Percentiles rank a stretch among this genome's conserved stretches.
Evolutionary conservation across 345 rosid species (phyloP).

Genomic region (Ricinus communis): DNA sequence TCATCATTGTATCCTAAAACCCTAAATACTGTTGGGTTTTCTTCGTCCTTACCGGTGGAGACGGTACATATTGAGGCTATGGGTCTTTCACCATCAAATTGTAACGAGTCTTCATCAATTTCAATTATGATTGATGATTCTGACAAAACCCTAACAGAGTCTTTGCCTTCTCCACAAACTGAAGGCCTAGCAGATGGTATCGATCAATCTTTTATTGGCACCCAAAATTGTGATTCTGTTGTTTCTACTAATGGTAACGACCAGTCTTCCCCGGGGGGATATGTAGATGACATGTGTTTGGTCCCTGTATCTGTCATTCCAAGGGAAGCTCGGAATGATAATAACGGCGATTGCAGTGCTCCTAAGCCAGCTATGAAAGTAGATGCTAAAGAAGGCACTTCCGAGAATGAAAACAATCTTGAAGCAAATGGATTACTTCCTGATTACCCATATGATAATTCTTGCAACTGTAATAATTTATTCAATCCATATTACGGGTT

Average conservation of each 20-base stretch:
- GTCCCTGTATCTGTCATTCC: background rate
- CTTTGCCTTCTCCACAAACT: background rate
- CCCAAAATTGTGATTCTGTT: background rate
- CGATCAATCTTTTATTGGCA: background rate
- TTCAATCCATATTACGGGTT: background rate
- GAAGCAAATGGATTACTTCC: background rate
- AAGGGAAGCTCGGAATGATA: background rate
- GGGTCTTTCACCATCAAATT: background rate
- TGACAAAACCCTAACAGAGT: background rate
- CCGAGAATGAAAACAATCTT: background rate
- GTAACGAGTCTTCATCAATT: background rate
- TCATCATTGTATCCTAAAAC: background rate
- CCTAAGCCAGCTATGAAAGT: background rate
- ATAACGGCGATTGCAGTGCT: background rate
- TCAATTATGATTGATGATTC: no score
- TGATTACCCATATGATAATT: background rate
- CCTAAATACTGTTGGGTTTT: background rate
- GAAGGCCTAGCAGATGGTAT: background rate
- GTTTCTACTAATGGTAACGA: constrained; percentile 9
- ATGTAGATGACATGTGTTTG: background rate
- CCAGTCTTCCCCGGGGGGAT: background rate
- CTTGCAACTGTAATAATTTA: background rate
- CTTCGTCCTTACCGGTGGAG: background rate
- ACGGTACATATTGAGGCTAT: background rate
- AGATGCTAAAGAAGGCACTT: background rate